Conservation (phyloP, 768 basidiomycete species). For the Amylocystis lapponica region DNA sequence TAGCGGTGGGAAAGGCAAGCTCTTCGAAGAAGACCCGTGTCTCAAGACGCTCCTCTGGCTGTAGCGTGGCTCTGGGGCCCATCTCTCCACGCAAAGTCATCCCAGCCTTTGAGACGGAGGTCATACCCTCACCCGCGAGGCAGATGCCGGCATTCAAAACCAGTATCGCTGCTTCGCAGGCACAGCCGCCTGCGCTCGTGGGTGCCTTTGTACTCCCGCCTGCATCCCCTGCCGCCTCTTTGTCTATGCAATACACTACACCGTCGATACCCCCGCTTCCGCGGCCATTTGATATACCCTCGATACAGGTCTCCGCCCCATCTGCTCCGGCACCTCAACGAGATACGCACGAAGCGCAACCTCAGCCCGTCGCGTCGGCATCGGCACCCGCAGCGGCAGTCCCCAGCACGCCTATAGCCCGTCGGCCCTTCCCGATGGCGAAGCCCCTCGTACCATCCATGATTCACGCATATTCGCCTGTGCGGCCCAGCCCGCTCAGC, state of each 20-base stretch:
- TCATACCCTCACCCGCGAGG: constrained; percentile 32
- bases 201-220: constrained; percentile 75
- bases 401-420: constrained; percentile 28
- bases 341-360: too few species aligned
- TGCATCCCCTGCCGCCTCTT: constrained; percentile 63
- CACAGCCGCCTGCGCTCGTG: constrained; percentile 47
- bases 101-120: constrained; percentile 49
- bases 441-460: constrained; percentile 60
- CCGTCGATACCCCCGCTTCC: constrained; percentile 21
- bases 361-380: background rate
- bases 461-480: constrained; percentile 80
- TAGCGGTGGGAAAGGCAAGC: constrained; percentile 42
- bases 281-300: constrained; percentile 12
- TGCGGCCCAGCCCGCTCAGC: constrained; percentile 73
- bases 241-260: constrained; percentile 39
- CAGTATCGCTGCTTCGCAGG: constrained; percentile 15
- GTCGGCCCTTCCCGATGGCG: constrained; percentile 59
- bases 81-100: constrained; percentile 33
- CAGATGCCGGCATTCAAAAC: constrained; percentile 25
- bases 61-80: constrained; percentile 21
- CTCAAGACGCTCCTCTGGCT: constrained; percentile 41
- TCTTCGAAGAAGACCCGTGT: constrained; percentile 38
- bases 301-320: background rate
- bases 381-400: constrained; percentile 4
- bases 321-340: background rate